These are phyloP conservation scores for Alternaria sp. DNA, from an alignment of 2,329 filamentous ascomycete genomes.

Conservation along the genomic window DNA sequence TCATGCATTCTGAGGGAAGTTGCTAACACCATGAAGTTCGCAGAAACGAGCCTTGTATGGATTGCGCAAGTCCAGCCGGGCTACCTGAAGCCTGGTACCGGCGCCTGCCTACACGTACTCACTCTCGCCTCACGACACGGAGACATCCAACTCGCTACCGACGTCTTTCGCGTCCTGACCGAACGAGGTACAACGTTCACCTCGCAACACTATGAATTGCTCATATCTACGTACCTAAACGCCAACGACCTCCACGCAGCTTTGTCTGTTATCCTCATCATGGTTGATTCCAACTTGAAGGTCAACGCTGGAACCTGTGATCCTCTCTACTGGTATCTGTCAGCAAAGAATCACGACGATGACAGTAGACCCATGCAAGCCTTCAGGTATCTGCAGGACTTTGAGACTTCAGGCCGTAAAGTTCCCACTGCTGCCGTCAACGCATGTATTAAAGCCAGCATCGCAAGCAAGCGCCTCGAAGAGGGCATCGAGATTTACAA, in stretches of 20 bases:
- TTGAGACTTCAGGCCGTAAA: constrained; percentile 57
- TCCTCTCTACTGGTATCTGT: constrained; percentile 65
- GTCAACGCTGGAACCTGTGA: constrained; percentile 68
- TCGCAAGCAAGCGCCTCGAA: constrained; percentile 53
- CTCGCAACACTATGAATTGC: constrained; percentile 77
- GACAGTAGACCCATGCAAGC: constrained; percentile 57
- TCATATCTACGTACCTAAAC: constrained; percentile 73
- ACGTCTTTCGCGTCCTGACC: constrained; percentile 71
- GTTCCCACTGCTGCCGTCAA: constrained; percentile 62
- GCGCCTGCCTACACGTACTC: constrained; percentile 72
- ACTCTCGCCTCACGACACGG: constrained; percentile 72
- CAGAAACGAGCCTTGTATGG: constrained; percentile 76
- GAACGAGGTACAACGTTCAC: constrained; percentile 64
- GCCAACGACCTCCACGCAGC: constrained; percentile 68
- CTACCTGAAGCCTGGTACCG: constrained; percentile 68
- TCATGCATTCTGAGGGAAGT: not conserved
- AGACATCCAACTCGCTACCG: constrained; percentile 72
- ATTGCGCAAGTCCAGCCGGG: constrained; percentile 64
- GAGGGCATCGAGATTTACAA: constrained; percentile 68
- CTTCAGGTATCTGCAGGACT: constrained; percentile 62
- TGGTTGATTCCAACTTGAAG: constrained; percentile 68
- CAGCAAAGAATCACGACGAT: constrained; percentile 50
- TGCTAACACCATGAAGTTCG: constrained; percentile 54
- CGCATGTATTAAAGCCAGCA: constrained; percentile 60
- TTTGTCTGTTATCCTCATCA: constrained; percentile 74